A percentile compares a stretch with the other conserved stretches of the same genome.
These are phyloP conservation scores for Opeltia flavorubescens DNA, from an alignment of 495 filamentous ascomycete species.

Conservation along the genomic window DNA sequence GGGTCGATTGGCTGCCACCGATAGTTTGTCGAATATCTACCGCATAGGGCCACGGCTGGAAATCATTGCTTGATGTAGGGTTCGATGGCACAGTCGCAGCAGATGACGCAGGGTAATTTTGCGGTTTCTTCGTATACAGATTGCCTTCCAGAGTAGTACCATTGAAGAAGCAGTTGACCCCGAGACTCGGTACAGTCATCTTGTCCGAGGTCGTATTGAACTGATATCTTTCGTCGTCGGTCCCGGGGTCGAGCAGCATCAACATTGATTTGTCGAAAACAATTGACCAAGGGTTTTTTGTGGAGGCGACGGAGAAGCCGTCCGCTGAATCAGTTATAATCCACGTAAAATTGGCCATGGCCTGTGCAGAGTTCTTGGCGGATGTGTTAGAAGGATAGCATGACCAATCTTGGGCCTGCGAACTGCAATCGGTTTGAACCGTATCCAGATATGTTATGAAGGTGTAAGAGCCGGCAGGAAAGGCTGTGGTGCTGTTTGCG, in stretches of 20 bases:
- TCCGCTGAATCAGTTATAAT: constrained; percentile 25
- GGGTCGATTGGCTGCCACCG: constrained; percentile 24
- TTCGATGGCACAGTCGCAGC: constrained; percentile 2
- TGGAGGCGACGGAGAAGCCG: constrained; percentile 27
- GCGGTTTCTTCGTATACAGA: constrained; percentile 37
- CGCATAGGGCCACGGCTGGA: constrained; percentile 31
- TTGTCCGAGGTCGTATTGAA: constrained; percentile 34
- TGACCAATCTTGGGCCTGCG: constrained; percentile 33
- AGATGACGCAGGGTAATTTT: constrained; percentile 20
- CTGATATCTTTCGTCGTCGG: constrained; percentile 29
- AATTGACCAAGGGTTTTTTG: constrained; percentile 34
- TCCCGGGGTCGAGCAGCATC: constrained; percentile 19
- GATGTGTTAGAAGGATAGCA: constrained; percentile 41
- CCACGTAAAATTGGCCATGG: constrained; percentile 40
- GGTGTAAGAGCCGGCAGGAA: constrained; percentile 41
- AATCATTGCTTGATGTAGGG: constrained; percentile 4
- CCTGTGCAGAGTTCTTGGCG: constrained; percentile 16
- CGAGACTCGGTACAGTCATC: constrained; percentile 24
- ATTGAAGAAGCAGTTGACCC: constrained; percentile 36
- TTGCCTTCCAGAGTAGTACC: constrained; percentile 31
- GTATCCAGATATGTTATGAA: constrained; percentile 39
- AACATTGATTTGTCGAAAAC: constrained; percentile 27
- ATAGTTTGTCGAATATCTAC: constrained; percentile 31
- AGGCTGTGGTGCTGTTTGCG: constrained; percentile 12
- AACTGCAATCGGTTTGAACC: constrained; percentile 34